Percentiles rank a stretch among this genome's conserved stretches.
Conservation (phyloP, 2,329 filamentous ascomycete genomes). For the Pseudogymnoascus sp. region DNA sequence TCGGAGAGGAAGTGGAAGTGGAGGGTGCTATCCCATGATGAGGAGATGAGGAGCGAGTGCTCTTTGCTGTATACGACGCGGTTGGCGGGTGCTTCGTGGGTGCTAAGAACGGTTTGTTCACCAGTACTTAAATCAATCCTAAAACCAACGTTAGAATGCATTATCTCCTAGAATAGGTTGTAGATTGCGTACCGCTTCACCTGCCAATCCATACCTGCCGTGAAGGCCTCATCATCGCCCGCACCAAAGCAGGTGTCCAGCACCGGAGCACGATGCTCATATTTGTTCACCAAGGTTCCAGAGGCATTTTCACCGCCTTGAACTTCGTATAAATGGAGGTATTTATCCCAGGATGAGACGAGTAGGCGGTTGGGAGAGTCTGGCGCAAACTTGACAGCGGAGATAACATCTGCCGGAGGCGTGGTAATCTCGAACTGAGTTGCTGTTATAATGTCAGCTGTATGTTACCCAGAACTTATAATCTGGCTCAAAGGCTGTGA, state of each 20-base stretch:
- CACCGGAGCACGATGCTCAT: conserved; percentile 75
- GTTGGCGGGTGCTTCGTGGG: conserved; percentile 71
- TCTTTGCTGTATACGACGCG: conserved; percentile 72
- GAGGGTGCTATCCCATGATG: conserved; percentile 87
- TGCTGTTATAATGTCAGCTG: conserved; percentile 32
- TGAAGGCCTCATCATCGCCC: conserved; percentile 75
- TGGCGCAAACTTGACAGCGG: conserved; percentile 77
- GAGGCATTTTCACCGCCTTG: conserved; percentile 43
- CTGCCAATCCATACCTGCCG: conserved; percentile 75
- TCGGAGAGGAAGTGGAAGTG: conserved; percentile 64
- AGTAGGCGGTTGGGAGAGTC: conserved; percentile 64
- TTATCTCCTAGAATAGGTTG: not conserved
- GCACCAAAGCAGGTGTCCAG: conserved; percentile 86
- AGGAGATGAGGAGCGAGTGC: conserved; percentile 72
- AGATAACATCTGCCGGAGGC: conserved; percentile 79
- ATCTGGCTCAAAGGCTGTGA: not conserved
- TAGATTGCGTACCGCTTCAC: conserved; percentile 55
- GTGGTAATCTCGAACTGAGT: conserved; percentile 76
- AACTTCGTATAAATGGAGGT: conserved; percentile 82
- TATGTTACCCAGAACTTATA: not conserved
- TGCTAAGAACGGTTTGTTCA: conserved; percentile 65
- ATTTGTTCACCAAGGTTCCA: conserved; percentile 59
- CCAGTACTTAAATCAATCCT: conserved; percentile 65
- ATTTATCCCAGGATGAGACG: conserved; percentile 92
- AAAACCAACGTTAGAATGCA: not conserved